Evolutionary conservation across 2,329 filamentous ascomycete genomes (phyloP).

Genomic region (Phyllosticta citriasiana): DNA sequence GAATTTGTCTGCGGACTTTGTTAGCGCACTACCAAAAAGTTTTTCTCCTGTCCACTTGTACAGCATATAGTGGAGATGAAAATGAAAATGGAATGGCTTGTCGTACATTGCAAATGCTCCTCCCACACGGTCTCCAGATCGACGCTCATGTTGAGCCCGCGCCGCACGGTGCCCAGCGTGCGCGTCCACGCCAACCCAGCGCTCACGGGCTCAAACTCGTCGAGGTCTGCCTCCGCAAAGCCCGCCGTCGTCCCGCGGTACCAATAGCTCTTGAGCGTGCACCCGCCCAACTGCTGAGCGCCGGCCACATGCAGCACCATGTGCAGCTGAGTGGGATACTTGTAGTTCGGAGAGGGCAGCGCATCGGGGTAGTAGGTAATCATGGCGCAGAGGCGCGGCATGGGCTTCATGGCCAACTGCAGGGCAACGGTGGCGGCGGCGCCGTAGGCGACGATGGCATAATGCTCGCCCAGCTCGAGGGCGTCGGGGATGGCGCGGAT

Average conservation of each 20-base stretch:
- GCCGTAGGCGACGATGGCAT: constrained; percentile 30
- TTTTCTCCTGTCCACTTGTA: no score
- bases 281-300: constrained; percentile 23
- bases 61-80: no score
- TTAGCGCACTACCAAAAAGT: background rate
- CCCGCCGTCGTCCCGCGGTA: constrained; percentile 29
- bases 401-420: constrained; percentile 30
- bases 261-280: constrained; percentile 28
- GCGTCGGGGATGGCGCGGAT: constrained; percentile 29
- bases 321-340: constrained; percentile 29
- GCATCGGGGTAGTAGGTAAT: constrained; percentile 34
- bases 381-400: constrained; percentile 30
- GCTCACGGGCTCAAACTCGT: constrained; percentile 31
- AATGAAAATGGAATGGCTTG: no score
- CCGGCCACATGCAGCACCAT: constrained; percentile 32
- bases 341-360: constrained; percentile 27
- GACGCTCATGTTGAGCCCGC: constrained; percentile 25
- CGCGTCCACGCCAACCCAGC: constrained; percentile 34
- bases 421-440: constrained; percentile 31
- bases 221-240: constrained; percentile 33
- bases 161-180: constrained; percentile 28
- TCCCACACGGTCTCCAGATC: constrained; percentile 25
- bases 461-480: constrained; percentile 28
- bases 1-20: constrained; percentile 9
- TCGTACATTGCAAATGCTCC: constrained; percentile 22